These are phyloP conservation scores for Stylonectria norvegica DNA, from an alignment of 2,329 filamentous ascomycete species.

Conservation along the genomic window DNA sequence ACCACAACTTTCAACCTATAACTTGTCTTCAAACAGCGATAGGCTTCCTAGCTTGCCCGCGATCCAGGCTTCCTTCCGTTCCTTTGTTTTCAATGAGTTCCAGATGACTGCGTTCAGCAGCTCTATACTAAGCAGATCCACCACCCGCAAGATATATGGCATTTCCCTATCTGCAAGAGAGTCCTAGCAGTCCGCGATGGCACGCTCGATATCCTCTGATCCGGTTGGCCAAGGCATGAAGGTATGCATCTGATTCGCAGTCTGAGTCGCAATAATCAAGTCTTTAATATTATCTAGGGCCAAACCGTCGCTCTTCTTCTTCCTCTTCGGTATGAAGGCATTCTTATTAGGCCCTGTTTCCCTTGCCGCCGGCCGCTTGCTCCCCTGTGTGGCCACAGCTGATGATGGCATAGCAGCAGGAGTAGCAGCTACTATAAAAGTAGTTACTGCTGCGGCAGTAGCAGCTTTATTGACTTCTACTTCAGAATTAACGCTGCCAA, in stretches of 20 bases:
- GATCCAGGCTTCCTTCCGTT: not conserved
- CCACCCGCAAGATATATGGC: not conserved
- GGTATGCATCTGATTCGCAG: not conserved
- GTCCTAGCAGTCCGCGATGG: not conserved
- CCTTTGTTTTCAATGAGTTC: slow-evolving; percentile 1
- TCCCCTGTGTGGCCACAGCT: too few relatives aligned
- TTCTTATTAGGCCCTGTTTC: not conserved
- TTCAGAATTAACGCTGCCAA: not conserved
- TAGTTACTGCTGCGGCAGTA: not conserved
- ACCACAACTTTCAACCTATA: not conserved
- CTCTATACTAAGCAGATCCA: slow-evolving; percentile 1
- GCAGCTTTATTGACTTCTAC: not conserved
- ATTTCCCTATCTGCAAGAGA: not conserved
- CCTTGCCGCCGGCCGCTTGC: too few relatives aligned
- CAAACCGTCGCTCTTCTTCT: not conserved
- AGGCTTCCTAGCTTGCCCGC: not conserved
- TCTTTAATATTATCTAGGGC: slow-evolving; percentile 2
- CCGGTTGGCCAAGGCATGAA: not conserved
- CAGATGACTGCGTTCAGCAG: slow-evolving; percentile 1
- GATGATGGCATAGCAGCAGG: too few relatives aligned
- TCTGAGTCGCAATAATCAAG: not conserved
- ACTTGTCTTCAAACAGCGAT: not conserved
- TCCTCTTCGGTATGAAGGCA: not conserved
- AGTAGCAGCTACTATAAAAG: too few relatives aligned
- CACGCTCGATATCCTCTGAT: not conserved